A percentile compares a stretch with the other conserved stretches of the same genome.
Conservation (phyloP, 2,329 filamentous ascomycete species). For the Xylariaceae sp. region DNA sequence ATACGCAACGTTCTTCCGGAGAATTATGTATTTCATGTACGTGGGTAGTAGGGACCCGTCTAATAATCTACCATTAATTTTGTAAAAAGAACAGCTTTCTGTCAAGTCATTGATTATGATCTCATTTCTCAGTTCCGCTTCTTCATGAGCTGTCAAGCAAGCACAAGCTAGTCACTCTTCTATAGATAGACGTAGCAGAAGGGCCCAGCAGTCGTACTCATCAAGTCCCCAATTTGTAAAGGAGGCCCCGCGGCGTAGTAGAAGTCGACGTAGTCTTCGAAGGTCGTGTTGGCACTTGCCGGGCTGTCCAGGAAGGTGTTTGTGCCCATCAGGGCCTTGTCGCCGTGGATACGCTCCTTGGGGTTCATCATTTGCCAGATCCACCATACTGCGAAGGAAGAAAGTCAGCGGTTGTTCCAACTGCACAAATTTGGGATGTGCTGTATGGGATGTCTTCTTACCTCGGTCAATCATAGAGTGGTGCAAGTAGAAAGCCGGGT, state of each 20-base stretch:
- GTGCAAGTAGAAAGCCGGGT: slow-evolving; percentile 21
- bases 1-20: no score
- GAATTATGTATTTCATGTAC: no score
- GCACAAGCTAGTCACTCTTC: background rate
- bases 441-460: background rate
- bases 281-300: background rate
- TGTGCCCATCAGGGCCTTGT: slow-evolving; percentile 2
- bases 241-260: background rate
- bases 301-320: background rate
- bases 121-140: no score
- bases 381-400: slow-evolving; percentile 10
- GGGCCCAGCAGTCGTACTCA: slow-evolving; percentile 1
- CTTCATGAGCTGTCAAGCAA: no score
- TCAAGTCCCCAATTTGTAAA: background rate
- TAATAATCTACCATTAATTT: no score
- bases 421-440: background rate
- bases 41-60: no score
- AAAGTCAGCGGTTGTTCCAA: no score
- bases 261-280: background rate
- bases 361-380: slow-evolving; percentile 12
- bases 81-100: no score
- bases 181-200: slow-evolving; percentile 5
- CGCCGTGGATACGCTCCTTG: background rate
- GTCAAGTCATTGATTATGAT: no score
- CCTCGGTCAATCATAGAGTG: slow-evolving; percentile 11